phyloP scores from a whole-genome alignment of 1,284 basidiomycete genomes.

The Ustilago cynodontis region DNA sequence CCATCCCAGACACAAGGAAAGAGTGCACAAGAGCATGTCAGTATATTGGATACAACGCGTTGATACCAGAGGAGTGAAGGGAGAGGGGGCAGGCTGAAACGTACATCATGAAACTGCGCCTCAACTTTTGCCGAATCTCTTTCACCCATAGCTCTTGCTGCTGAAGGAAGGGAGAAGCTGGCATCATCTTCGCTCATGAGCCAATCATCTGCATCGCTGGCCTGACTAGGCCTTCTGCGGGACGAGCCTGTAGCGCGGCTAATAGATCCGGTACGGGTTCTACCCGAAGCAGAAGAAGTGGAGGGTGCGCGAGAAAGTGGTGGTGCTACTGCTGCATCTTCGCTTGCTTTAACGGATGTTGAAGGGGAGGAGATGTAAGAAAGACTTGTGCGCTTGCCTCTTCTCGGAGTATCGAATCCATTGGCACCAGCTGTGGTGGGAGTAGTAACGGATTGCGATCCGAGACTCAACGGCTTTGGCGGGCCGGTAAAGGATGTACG shows the following conservation, averaged over 20 bases:
- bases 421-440: neutral
- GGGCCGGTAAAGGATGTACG: slow-evolving; percentile 24
- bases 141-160: slow-evolving; percentile 40
- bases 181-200: slow-evolving; percentile 50
- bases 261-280: slow-evolving; percentile 28
- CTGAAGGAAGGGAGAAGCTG: slow-evolving; percentile 6
- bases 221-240: slow-evolving; percentile 24
- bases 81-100: neutral
- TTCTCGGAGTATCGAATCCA: slow-evolving; percentile 28
- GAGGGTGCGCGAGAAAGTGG: slow-evolving; percentile 14
- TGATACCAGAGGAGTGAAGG: neutral
- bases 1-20: neutral
- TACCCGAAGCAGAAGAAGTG: slow-evolving; percentile 14
- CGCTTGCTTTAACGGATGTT: slow-evolving; percentile 2
- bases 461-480: slow-evolving; percentile 34
- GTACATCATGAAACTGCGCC: slow-evolving; percentile 55
- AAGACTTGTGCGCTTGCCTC: slow-evolving; percentile 39
- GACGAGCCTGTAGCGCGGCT: slow-evolving; percentile 8
- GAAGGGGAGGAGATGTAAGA: slow-evolving; percentile 48
- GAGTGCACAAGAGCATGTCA: neutral
- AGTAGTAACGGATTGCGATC: slow-evolving; percentile 18
- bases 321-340: slow-evolving; percentile 12
- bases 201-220: slow-evolving; percentile 54
- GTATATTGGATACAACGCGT: neutral
- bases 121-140: slow-evolving; percentile 52